phyloP scores from a whole-genome alignment of 768 basidiomycete species.

The Lactarius akahatsu region DNA sequence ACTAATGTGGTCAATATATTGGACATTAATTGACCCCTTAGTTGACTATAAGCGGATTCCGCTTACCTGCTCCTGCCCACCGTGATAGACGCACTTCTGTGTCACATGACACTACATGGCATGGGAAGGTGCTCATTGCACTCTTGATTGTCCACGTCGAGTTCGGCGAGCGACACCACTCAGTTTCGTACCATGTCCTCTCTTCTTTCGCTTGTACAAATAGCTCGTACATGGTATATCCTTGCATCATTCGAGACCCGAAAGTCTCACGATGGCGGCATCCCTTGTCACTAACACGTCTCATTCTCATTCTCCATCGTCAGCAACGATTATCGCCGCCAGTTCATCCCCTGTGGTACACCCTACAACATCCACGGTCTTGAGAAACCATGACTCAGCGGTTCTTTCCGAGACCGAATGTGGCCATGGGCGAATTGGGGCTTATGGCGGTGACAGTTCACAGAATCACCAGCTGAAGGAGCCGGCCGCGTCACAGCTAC shows the following conservation, averaged over 20 bases:
- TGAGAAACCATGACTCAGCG: neutral
- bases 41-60: too few relatives aligned
- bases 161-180: too few relatives aligned
- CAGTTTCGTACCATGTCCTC: neutral
- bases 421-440: neutral
- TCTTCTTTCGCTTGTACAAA: slow-evolving; percentile 1
- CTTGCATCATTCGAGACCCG: neutral
- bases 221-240: slow-evolving; percentile 1
- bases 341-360: neutral
- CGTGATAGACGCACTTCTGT: too few relatives aligned
- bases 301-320: neutral
- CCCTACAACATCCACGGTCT: neutral
- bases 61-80: too few relatives aligned
- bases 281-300: neutral
- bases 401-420: neutral
- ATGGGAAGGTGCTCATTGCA: too few relatives aligned
- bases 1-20: too few relatives aligned
- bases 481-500: neutral
- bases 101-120: too few relatives aligned
- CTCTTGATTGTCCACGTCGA: neutral
- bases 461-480: neutral
- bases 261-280: neutral
- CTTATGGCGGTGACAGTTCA: too few relatives aligned
- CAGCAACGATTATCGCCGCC: too few relatives aligned
- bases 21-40: too few relatives aligned